A percentile compares a stretch with the other conserved stretches of the same genome.
These are phyloP conservation scores for Brassica juncea DNA, from an alignment of 345 rosid species.

Conservation along the genomic window DNA sequence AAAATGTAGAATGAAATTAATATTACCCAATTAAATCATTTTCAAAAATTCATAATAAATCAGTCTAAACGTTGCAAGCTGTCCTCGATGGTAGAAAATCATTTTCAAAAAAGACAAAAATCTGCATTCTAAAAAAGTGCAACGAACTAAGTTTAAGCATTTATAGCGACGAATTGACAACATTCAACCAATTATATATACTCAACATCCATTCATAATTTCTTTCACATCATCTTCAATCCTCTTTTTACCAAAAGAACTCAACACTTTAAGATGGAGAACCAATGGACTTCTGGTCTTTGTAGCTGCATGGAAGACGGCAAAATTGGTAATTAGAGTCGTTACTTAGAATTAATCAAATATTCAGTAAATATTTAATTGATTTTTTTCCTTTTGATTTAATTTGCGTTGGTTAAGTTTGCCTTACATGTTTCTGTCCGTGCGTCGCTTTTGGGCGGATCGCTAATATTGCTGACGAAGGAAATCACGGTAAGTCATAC, in stretches of 20 bases:
- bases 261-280: constrained; percentile 14
- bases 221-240: not conserved
- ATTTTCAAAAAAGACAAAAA: not conserved
- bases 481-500: constrained; percentile 44
- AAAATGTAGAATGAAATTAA: not conserved
- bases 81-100: not conserved
- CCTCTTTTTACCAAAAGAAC: not conserved
- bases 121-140: not conserved
- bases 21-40: too few species aligned
- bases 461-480: constrained; percentile 65
- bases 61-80: not conserved
- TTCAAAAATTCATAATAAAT: too few species aligned
- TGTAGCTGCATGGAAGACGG: constrained; percentile 33
- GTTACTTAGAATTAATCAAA: not conserved
- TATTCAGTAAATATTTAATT: not conserved
- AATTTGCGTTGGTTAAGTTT: constrained; percentile 15
- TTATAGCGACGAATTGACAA: not conserved
- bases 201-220: not conserved
- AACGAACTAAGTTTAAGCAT: not conserved
- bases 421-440: constrained; percentile 25
- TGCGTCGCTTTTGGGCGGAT: constrained; percentile 54
- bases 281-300: constrained; percentile 37
- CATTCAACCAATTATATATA: not conserved
- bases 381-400: not conserved
- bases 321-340: constrained; percentile 5